Evolutionary conservation across 129 eudicot species (phyloP), one percentile per base, ranked within the genome.

Genomic region (Mikania micrantha): DNA sequence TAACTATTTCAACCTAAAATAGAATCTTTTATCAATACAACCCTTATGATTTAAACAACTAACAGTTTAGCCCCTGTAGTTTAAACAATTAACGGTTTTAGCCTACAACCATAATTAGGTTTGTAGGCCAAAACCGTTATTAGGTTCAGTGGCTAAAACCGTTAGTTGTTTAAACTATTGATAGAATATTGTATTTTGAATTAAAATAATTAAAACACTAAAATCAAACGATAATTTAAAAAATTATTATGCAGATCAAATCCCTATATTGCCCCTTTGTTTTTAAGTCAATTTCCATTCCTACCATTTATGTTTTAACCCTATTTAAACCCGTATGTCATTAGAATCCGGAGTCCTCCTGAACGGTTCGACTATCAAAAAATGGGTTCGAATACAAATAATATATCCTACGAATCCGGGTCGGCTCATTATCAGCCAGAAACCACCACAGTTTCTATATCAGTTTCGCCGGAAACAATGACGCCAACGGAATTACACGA

Each of bases 391-490:
- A 48, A 69, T 53, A 44, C 59, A 9, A 11, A 66, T 28, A 21
- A 31, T 16, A 45, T 48, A 2, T 69, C 29, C n/a, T 5, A 22
- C 42, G 7, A 41, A 22, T 72, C 56, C 17, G 67, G 64, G 36
- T 61, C 62, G 60, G 78, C 60, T 41, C 25, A 50, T 39, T 58
- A 9, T 58, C 60, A 29, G 39, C 42, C 75, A n/a, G 57, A 48
- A 36, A 56, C 59, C 69, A 70, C 74, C 47, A 65, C 32, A 35
- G 20, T 68, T 25, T 66, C 66, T 10, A 31, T 48, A 63, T 0
- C 52, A 61, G 22, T 60, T 50, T 45, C 71, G 10, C 15, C 38
- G 32, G 64, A 71, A 71, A 45, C 60, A 71, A 59, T 32, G 65
- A 28, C 16, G 29, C 25, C 41, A 27, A 39, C n/a, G 74, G 54